Evolutionary conservation across 768 basidiomycete species (phyloP).

Genomic region (Crassisporium funariophilum): DNA sequence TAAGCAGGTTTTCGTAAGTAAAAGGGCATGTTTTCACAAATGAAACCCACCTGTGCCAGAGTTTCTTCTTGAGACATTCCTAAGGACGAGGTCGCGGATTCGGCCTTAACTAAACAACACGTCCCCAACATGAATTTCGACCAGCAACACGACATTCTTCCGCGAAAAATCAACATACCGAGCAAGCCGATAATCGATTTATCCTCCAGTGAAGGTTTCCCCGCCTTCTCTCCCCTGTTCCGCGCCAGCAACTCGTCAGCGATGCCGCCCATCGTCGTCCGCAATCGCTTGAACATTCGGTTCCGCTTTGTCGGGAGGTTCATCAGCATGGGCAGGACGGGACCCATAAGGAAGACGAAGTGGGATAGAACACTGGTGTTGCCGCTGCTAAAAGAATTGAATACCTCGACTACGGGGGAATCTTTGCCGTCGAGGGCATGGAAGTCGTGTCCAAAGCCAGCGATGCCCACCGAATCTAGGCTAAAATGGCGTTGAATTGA

Average conservation of each 20-base stretch:
- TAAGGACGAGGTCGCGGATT: constrained; percentile 30
- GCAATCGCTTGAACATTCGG: constrained; percentile 31
- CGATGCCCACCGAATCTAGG: constrained; percentile 59
- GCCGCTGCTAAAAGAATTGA: constrained; percentile 36
- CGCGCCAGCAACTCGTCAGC: constrained; percentile 41
- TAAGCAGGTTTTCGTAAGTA: background rate
- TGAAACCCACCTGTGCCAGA: constrained; percentile 32
- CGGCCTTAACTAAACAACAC: constrained; percentile 34
- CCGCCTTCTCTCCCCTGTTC: constrained; percentile 34
- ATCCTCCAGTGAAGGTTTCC: constrained; percentile 27
- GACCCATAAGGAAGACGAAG: constrained; percentile 36
- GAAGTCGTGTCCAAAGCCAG: constrained; percentile 62
- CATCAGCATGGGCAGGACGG: constrained; percentile 36
- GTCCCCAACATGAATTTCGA: background rate
- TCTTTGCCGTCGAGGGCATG: constrained; percentile 50
- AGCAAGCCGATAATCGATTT: constrained; percentile 44
- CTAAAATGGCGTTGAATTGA: constrained; percentile 25
- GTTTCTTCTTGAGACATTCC: constrained; percentile 41
- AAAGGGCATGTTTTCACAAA: background rate
- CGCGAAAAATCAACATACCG: constrained; percentile 22
- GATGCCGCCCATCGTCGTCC: constrained; percentile 37
- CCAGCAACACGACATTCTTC: background rate
- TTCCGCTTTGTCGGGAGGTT: constrained; percentile 39
- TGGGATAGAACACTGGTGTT: constrained; percentile 29
- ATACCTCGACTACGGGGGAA: constrained; percentile 41